A percentile compares a stretch with the other conserved stretches of the same genome.
Conservation (phyloP, 1,284 basidiomycete species). For the Volvariella volvacea region DNA sequence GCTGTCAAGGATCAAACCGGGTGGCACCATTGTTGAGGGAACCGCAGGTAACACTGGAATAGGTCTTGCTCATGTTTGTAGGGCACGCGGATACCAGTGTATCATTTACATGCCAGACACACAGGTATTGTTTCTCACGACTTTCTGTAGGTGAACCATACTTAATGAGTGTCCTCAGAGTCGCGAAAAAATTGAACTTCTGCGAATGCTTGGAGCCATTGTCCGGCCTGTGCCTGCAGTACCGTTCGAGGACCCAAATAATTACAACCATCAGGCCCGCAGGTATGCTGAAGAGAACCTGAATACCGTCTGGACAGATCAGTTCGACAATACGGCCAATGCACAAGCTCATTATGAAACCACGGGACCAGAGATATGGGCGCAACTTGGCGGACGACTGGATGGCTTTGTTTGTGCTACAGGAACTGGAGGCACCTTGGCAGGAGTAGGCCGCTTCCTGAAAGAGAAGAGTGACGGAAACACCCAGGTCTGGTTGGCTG, state of each 20-base stretch:
- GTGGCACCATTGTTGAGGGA: constrained; percentile 95
- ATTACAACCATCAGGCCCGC: constrained; percentile 98
- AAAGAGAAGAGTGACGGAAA: constrained; percentile 80
- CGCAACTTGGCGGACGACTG: constrained; percentile 74
- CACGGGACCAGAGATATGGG: constrained; percentile 97
- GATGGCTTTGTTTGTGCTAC: constrained; percentile 94
- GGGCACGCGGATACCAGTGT: constrained; percentile 90
- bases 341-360: constrained; percentile 83
- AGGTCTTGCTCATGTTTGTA: constrained; percentile 91
- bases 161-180: constrained; percentile 38
- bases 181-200: constrained; percentile 96
- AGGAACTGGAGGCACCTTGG: constrained; percentile 94
- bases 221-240: constrained; percentile 96
- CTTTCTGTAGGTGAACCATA: neutral
- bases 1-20: constrained; percentile 71
- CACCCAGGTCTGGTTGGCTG: constrained; percentile 91
- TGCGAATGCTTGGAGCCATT: constrained; percentile 95
- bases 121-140: constrained; percentile 46
- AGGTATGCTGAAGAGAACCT: constrained; percentile 77
- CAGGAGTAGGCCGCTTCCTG: constrained; percentile 81
- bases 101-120: constrained; percentile 99
- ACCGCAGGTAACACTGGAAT: constrained; percentile 99
- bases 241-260: constrained; percentile 90
- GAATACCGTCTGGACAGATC: constrained; percentile 99
- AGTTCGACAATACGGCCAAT: constrained; percentile 95